phyloP scores from a whole-genome alignment of 2,329 filamentous ascomycete genomes.

The Phyllosticta ampelicida region DNA sequence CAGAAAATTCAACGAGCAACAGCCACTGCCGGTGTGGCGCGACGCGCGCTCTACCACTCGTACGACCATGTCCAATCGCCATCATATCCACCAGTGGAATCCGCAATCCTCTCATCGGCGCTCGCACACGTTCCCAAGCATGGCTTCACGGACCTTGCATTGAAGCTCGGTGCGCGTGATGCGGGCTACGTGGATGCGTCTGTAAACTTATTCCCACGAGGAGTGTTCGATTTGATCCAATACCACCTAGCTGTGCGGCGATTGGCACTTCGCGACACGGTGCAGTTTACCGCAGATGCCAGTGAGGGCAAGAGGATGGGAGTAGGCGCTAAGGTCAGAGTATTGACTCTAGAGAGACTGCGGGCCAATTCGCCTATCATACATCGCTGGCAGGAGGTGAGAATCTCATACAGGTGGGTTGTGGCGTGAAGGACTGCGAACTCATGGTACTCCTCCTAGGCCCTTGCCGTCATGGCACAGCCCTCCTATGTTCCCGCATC shows the following conservation, averaged over 20 bases:
- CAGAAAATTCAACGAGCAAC: constrained; percentile 16
- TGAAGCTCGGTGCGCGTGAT: constrained; percentile 70
- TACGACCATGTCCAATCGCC: constrained; percentile 34
- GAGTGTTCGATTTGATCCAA: constrained; percentile 69
- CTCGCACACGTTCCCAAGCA: constrained; percentile 65
- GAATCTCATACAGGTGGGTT: constrained; percentile 14
- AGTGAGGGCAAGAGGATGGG: constrained; percentile 27
- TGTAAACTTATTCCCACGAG: constrained; percentile 68
- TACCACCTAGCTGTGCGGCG: constrained; percentile 65
- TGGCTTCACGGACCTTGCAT: constrained; percentile 67
- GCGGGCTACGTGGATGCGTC: constrained; percentile 80
- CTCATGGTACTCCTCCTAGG: constrained; percentile 39
- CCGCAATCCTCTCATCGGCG: constrained; percentile 69
- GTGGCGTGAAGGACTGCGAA: not conserved
- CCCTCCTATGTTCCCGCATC: constrained; percentile 66
- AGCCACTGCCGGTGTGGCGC: constrained; percentile 1
- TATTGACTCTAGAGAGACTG: constrained; percentile 65
- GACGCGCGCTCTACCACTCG: constrained; percentile 21
- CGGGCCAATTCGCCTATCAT: constrained; percentile 63
- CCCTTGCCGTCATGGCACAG: constrained; percentile 81
- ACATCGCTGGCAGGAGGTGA: constrained; percentile 75
- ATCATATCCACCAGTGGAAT: constrained; percentile 59
- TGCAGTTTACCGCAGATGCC: constrained; percentile 33
- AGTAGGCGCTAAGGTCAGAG: constrained; percentile 55
- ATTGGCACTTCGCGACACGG: constrained; percentile 41